phyloP scores from a whole-genome alignment of 495 filamentous ascomycete genomes.

The Mytilinidion resinicola region DNA sequence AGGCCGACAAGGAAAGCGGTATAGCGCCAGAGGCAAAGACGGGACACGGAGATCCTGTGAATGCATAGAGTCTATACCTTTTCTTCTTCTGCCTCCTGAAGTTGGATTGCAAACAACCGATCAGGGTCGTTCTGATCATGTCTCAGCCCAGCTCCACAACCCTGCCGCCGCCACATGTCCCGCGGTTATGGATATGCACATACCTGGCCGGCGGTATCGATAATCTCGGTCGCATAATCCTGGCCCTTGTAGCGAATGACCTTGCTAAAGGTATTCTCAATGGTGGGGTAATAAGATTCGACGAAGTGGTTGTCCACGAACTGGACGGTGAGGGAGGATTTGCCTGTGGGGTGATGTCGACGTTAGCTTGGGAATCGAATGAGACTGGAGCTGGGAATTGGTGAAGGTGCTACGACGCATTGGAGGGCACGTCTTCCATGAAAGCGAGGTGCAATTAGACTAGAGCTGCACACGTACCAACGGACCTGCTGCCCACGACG shows the following conservation, averaged over 20 bases:
- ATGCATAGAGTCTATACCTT: no score
- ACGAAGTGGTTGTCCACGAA: constrained; percentile 98
- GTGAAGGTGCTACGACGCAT: neutral
- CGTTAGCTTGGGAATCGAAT: neutral
- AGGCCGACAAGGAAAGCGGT: no score
- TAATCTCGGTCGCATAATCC: constrained; percentile 93
- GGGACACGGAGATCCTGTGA: no score
- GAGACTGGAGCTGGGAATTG: neutral
- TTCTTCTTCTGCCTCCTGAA: no score
- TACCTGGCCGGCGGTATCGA: constrained; percentile 97
- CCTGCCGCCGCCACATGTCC: neutral
- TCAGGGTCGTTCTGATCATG: no score
- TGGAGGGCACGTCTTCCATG: no score
- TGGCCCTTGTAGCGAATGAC: constrained; percentile 86
- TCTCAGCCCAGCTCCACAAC: neutral
- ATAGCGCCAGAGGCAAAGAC: no score
- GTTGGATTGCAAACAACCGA: no score
- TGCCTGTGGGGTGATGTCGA: constrained; percentile 53
- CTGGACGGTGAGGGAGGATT: constrained; percentile 94
- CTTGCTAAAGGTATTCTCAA: constrained; percentile 97
- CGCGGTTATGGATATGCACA: neutral
- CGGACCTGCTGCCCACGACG: constrained; percentile 93
- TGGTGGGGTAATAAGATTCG: constrained; percentile 97
- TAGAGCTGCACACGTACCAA: constrained; percentile 46
- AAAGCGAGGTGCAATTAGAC: no score